Percentiles rank a stretch among this genome's conserved stretches.
Conservation (phyloP, 352 stramenopile species). For the Phytophthora multivora region DNA sequence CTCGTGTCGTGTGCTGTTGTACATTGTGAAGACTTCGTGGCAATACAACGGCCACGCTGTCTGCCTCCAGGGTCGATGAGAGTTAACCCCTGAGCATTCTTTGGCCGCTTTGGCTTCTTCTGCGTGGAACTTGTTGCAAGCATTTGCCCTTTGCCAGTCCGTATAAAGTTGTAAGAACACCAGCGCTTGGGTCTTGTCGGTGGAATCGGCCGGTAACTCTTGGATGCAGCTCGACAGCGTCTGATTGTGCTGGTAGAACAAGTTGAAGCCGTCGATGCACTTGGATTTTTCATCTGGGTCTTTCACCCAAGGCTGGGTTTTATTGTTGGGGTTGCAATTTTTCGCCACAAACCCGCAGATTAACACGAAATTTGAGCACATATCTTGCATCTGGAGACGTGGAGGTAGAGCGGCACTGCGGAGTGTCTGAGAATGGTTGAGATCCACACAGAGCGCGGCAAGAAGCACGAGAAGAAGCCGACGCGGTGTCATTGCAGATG, state of each 20-base stretch:
- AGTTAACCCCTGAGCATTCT: constrained; percentile 44
- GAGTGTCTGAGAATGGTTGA: not conserved
- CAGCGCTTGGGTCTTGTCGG: constrained; percentile 15
- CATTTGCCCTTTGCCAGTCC: constrained; percentile 49
- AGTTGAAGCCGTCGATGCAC: constrained; percentile 57
- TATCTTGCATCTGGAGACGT: not conserved
- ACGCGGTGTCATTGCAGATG: not conserved
- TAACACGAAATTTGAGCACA: constrained; percentile 45
- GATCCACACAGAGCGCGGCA: not conserved
- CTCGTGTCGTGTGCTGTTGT: constrained; percentile 47
- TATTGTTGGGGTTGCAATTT: constrained; percentile 34
- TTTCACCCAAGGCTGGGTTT: constrained; percentile 4
- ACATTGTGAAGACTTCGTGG: constrained; percentile 58
- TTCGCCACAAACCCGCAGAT: constrained; percentile 50
- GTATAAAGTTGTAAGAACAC: constrained; percentile 53
- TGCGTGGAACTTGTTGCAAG: constrained; percentile 55
- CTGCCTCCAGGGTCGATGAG: constrained; percentile 52
- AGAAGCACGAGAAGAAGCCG: constrained; percentile 10
- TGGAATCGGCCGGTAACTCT: constrained; percentile 8
- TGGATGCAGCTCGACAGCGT: constrained; percentile 48
- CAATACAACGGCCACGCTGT: constrained; percentile 61
- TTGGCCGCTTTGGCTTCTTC: constrained; percentile 52
- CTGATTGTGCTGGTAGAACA: constrained; percentile 47
- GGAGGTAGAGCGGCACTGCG: not conserved
- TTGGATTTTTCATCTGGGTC: constrained; percentile 14